Evolutionary conservation across 1,284 basidiomycete species (phyloP).

Genomic region (Coriolopsis trogii): DNA sequence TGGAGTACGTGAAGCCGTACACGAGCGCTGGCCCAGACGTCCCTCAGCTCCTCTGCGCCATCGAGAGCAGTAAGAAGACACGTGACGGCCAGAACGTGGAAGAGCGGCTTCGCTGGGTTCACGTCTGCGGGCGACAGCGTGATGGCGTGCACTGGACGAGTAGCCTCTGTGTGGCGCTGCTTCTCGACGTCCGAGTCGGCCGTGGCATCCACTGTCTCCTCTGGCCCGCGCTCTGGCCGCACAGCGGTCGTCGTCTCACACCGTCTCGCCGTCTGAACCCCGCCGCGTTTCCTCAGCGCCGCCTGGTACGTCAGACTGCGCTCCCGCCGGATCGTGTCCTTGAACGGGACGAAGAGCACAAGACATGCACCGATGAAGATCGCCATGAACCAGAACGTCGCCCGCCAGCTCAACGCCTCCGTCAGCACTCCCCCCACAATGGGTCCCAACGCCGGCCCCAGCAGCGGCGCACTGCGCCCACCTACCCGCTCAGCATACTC

Average conservation of each 20-base stretch:
- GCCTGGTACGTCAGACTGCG: conserved; percentile 78
- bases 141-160: conserved; percentile 40
- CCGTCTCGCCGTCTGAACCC: conserved; percentile 24
- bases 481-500: conserved; percentile 45
- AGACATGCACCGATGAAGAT: conserved; percentile 62
- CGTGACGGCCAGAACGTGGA: conserved; percentile 58
- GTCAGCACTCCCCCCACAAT: conserved; percentile 74
- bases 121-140: conserved; percentile 70
- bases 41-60: too few species aligned
- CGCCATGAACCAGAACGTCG: conserved; percentile 81
- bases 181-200: conserved; percentile 20
- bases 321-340: conserved; percentile 83
- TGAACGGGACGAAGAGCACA: conserved; percentile 69
- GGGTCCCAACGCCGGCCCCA: conserved; percentile 70
- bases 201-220: neutral
- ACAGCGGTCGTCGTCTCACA: conserved; percentile 20
- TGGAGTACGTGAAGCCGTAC: conserved; percentile 74
- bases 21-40: too few species aligned
- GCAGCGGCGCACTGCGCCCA: conserved; percentile 33
- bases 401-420: conserved; percentile 73
- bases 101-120: conserved; percentile 70
- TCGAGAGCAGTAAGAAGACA: too few species aligned
- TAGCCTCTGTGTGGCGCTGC: conserved; percentile 7
- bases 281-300: conserved; percentile 42
- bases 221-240: neutral